Evolutionary conservation across 768 basidiomycete genomes (phyloP).

Genomic region (Cystofilobasidium capitatum): DNA sequence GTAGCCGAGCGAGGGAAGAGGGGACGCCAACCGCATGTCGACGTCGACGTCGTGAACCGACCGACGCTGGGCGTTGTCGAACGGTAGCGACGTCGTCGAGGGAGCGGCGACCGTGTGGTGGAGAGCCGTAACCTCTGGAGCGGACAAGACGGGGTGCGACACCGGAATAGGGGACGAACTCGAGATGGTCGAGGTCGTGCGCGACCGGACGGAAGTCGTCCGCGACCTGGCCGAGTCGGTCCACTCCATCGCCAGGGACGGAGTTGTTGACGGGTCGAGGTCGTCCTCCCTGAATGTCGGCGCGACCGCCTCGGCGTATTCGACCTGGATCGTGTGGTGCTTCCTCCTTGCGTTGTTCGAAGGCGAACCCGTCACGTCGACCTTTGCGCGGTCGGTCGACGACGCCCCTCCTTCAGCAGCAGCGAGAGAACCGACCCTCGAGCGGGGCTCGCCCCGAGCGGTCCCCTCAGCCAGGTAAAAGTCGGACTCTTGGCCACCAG

Average conservation of each 20-base stretch:
- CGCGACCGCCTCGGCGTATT: slow-evolving; percentile 54
- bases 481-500: slow-evolving; percentile 8
- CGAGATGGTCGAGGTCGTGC: slow-evolving; percentile 17
- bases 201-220: not conserved
- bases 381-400: not conserved
- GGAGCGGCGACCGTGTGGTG: slow-evolving; percentile 2
- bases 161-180: slow-evolving; percentile 8
- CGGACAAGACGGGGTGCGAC: slow-evolving; percentile 13
- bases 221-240: not conserved
- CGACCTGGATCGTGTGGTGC: slow-evolving; percentile 85
- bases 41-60: slow-evolving; percentile 7
- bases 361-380: slow-evolving; percentile 15
- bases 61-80: not conserved
- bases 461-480: slow-evolving; percentile 15
- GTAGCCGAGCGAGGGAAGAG: not conserved
- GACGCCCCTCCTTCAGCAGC: not conserved
- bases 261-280: no score
- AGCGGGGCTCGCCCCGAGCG: slow-evolving; percentile 24
- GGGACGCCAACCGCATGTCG: slow-evolving; percentile 21
- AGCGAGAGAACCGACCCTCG: slow-evolving; percentile 18
- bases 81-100: slow-evolving; percentile 2
- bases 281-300: slow-evolving; percentile 32
- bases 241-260: not conserved
- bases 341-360: slow-evolving; percentile 46
- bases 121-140: slow-evolving; percentile 9